Evolutionary conservation across 345 rosid genomes (phyloP), one percentile per base, ranked within the genome.

Genomic region (Boechera divaricarpa): DNA sequence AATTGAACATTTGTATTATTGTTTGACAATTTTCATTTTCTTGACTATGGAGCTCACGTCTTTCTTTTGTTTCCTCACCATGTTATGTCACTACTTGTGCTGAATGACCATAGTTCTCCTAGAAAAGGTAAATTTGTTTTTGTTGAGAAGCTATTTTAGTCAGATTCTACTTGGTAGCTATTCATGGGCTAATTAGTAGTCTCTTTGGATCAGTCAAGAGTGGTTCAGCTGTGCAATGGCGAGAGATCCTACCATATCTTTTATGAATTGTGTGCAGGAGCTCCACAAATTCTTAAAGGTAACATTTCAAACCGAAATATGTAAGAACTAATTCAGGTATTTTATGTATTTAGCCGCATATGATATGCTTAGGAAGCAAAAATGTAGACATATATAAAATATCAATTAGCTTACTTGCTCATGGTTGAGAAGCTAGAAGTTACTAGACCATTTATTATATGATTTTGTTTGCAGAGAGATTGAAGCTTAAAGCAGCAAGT

Each of bases 191-290:
- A 80, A 63, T 63, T 39, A 53, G 63, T 73, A 72, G 15, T 81
- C 54, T 73, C 21, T 32, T 84, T 79, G 73, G 86, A 73, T 66
- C 92, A 91, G 97, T 94, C 96, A 49, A 86, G 98, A 81, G 97
- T 94, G 15, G 93, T 83, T 81, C 97, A 94, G 84, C 70, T 91
- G 72, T 84, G 86, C 69, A 44, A 79, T 66, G 93, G 94, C 69
- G 97, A 94, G 86, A 84, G 98, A 80, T 89, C 97, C 21, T 94
- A 87, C 77, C 97, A 91, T 74, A 74, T 94, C 69, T 90, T 94
- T 68, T 94, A 94, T 82, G 87, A 90, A 82, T 87, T 94, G 32
- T 92, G 97, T 82, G 94, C 89, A 67, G 97, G 98, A 41, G 97
- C 93, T 88, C 84, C 98, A 44, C 80, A 89, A 61, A 61, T 48